Evolutionary conservation across 768 basidiomycete genomes (phyloP).

Genomic region (Xanthoconium purpureum): DNA sequence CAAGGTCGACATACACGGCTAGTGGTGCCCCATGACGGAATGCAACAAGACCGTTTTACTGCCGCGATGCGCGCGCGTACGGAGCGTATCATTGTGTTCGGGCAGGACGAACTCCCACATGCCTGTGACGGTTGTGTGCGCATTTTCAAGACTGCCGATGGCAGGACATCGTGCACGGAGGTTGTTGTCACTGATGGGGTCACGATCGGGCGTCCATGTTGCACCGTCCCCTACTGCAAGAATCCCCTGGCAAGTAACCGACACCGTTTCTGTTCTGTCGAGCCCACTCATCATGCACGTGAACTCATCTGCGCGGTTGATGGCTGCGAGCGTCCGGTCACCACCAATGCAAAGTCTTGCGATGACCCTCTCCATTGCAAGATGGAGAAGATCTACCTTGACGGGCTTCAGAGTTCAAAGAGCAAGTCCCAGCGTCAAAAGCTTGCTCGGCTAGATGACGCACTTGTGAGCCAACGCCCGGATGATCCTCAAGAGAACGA

Average conservation of each 20-base stretch:
- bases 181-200: not conserved
- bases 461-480: not conserved
- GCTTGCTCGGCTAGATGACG: not conserved
- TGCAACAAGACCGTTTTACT: not conserved
- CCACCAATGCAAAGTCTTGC: not conserved
- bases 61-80: not conserved
- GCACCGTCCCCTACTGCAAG: not conserved
- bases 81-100: not conserved
- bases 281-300: not conserved
- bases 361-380: not conserved
- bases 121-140: not conserved
- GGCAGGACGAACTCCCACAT: not conserved
- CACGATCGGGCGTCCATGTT: not conserved
- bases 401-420: not conserved
- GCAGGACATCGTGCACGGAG: not conserved
- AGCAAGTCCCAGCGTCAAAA: not conserved
- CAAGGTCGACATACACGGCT: not conserved
- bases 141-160: not conserved
- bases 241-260: not conserved
- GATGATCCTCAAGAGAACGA: not conserved
- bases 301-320: not conserved
- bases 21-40: not conserved
- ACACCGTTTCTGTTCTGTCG: not conserved
- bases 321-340: not conserved
- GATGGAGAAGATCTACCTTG: not conserved